Percentiles rank a stretch among this genome's conserved stretches.
phyloP scores from a whole-genome alignment of 2,329 filamentous ascomycete species.

The Paraphoma sp. region DNA sequence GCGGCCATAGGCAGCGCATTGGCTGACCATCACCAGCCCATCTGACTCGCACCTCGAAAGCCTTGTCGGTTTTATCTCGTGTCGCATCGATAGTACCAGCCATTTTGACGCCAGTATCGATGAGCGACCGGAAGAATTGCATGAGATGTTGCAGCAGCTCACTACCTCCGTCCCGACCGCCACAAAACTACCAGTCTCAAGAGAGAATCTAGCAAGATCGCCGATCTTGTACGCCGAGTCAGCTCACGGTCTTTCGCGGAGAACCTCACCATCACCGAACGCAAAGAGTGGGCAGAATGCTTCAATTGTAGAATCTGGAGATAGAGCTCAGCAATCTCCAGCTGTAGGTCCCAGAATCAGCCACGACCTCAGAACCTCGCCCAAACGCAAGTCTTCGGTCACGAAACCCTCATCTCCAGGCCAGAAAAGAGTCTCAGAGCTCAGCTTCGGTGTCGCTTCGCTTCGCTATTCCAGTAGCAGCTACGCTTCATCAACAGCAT shows the following conservation, averaged over 20 bases:
- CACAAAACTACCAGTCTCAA: constrained; percentile 17
- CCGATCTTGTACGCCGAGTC: constrained; percentile 11
- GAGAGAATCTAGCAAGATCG: constrained; percentile 23
- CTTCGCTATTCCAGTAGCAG: constrained; percentile 79
- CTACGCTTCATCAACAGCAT: constrained; percentile 78
- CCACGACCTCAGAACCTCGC: constrained; percentile 6
- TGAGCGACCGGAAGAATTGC: constrained; percentile 39
- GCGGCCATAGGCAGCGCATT: constrained; percentile 1
- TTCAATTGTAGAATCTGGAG: neutral
- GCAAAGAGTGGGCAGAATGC: too few relatives aligned
- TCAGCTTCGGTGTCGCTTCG: constrained; percentile 70
- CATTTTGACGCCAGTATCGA: constrained; percentile 26
- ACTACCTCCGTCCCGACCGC: constrained; percentile 15
- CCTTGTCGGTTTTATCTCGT: constrained; percentile 38
- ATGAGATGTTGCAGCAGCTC: constrained; percentile 36
- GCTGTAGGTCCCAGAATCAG: constrained; percentile 3
- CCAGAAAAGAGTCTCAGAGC: constrained; percentile 31
- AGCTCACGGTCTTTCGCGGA: too few relatives aligned
- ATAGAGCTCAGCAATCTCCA: constrained; percentile 10
- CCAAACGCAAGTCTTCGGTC: neutral
- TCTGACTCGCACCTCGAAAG: constrained; percentile 41
- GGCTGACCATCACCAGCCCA: constrained; percentile 34
- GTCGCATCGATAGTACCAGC: constrained; percentile 41
- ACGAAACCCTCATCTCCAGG: constrained; percentile 16
- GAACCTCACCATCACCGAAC: too few relatives aligned